These are phyloP conservation scores for Senna siamea DNA, from an alignment of 306 rosid genomes.

Conservation along the genomic window DNA sequence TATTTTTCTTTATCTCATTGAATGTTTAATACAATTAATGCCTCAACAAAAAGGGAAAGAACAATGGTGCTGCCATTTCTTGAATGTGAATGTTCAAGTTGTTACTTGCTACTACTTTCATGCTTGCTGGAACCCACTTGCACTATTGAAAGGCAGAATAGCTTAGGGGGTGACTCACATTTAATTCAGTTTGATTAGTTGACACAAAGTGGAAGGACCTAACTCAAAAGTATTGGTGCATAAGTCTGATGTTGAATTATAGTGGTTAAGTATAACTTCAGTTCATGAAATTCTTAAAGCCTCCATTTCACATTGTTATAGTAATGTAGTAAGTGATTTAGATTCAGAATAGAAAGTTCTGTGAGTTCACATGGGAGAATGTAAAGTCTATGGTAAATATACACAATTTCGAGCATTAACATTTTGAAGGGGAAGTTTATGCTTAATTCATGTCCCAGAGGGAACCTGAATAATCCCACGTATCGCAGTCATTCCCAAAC, in stretches of 20 bases:
- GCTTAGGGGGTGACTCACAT: background rate
- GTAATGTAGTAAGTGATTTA: too few relatives aligned
- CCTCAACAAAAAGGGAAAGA: constrained; percentile 15
- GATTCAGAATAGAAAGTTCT: constrained; percentile 6
- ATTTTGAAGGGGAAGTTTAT: constrained; percentile 7
- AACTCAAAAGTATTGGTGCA: background rate
- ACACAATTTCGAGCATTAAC: background rate
- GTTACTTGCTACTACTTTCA: background rate
- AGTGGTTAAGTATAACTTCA: background rate
- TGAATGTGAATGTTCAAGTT: background rate
- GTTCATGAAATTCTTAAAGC: background rate
- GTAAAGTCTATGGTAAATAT: background rate
- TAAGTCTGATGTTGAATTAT: background rate
- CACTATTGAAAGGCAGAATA: background rate
- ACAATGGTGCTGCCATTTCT: constrained; percentile 2
- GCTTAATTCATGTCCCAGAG: constrained; percentile 62
- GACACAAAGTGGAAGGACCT: background rate
- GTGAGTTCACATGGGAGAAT: background rate
- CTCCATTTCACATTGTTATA: too few relatives aligned
- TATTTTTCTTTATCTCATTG: constrained; percentile 4
- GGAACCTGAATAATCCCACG: constrained; percentile 57
- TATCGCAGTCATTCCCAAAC: constrained; percentile 39
- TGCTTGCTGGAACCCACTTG: too few relatives aligned
- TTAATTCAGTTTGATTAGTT: background rate
- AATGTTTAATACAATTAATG: constrained; percentile 12